Evolutionary conservation across 192 early-diverging fungal species (phyloP).

Genomic region (Geranomyces variabilis): DNA sequence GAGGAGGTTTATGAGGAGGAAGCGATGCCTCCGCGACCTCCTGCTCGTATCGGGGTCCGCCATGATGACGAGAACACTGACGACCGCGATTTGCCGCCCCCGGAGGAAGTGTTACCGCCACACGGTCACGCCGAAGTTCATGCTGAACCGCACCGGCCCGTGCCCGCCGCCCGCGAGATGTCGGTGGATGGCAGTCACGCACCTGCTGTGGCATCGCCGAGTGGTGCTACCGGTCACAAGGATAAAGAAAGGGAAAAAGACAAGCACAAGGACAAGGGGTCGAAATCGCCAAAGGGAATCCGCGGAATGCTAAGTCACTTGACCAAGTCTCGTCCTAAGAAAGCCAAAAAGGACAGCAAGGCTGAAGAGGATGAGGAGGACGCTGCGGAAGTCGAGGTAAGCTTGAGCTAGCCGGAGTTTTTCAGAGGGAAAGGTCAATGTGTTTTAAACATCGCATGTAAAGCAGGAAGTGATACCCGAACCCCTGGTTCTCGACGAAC

Average conservation of each 20-base stretch:
- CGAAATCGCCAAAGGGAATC: constrained; percentile 39
- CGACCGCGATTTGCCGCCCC: neutral
- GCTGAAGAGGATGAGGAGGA: constrained; percentile 19
- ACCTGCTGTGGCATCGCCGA: neutral
- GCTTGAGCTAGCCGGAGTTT: neutral
- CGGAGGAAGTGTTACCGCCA: neutral
- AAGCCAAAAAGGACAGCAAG: constrained; percentile 27
- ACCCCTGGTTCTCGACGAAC: neutral
- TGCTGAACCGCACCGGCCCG: neutral
- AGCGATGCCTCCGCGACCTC: constrained; percentile 9
- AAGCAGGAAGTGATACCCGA: too few relatives aligned
- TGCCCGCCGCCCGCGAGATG: neutral
- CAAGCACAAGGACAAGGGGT: constrained; percentile 27
- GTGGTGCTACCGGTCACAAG: neutral
- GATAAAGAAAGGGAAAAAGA: constrained; percentile 28
- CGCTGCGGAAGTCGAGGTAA: neutral
- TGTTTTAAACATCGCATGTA: neutral
- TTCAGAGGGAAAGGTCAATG: neutral
- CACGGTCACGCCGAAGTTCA: neutral
- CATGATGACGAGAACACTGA: constrained; percentile 14
- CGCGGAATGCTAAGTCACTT: constrained; percentile 48
- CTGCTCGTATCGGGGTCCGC: neutral
- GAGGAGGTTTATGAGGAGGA: constrained; percentile 2
- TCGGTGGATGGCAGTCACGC: neutral
- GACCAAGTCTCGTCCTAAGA: constrained; percentile 53